Conservation (phyloP, 352 stramenopile species). For the Phytophthora ramorum region DNA sequence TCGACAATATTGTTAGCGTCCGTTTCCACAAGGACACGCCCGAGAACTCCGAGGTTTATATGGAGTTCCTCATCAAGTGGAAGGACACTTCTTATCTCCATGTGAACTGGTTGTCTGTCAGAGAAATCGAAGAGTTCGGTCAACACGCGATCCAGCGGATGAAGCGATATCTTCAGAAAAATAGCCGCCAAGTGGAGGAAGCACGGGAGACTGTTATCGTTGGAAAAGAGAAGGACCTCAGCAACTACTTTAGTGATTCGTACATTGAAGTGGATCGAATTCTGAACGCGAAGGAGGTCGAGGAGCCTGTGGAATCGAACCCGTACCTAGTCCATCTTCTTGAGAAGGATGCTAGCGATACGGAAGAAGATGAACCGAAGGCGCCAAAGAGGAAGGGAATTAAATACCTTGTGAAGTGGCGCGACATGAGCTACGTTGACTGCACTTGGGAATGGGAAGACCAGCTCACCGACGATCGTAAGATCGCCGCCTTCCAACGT, state of each 20-base stretch:
- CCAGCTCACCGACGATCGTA: slow-evolving; percentile 88
- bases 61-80: slow-evolving; percentile 99
- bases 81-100: slow-evolving; percentile 97
- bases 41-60: slow-evolving; percentile 67
- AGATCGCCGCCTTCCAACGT: slow-evolving; percentile 89
- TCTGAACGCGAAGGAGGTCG: slow-evolving; percentile 76
- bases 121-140: slow-evolving; percentile 92
- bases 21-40: slow-evolving; percentile 71
- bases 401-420: slow-evolving; percentile 93
- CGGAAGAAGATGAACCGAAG: slow-evolving; percentile 47
- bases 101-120: slow-evolving; percentile 96
- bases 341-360: slow-evolving; percentile 52
- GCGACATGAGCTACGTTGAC: slow-evolving; percentile 91
- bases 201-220: slow-evolving; percentile 78
- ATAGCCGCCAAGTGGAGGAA: slow-evolving; percentile 82
- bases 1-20: slow-evolving; percentile 94
- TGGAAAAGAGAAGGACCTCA: slow-evolving; percentile 80
- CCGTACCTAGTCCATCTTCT: slow-evolving; percentile 55
- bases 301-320: slow-evolving; percentile 78
- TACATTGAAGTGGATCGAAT: slow-evolving; percentile 89
- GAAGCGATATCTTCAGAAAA: slow-evolving; percentile 88
- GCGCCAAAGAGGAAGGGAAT: slow-evolving; percentile 80
- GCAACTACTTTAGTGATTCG: slow-evolving; percentile 83
- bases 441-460: slow-evolving; percentile 92
- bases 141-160: slow-evolving; percentile 84